phyloP scores from a whole-genome alignment of 805 yeast species.

The Candida xiaguanensis region DNA sequence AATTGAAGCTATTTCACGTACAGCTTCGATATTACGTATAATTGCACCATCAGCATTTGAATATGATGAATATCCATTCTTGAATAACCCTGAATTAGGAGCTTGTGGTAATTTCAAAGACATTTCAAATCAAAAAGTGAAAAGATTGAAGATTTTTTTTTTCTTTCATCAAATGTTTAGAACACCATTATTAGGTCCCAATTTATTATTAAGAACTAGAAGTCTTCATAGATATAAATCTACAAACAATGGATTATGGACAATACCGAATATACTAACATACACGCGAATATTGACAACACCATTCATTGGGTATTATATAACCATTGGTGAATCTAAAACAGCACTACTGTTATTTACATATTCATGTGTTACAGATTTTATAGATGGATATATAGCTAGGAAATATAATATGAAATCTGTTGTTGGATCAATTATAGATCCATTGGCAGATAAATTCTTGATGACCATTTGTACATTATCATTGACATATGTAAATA shows the following conservation, averaged over 20 bases:
- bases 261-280: constrained; percentile 85
- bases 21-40: constrained; percentile 87
- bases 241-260: constrained; percentile 41
- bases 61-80: constrained; percentile 88
- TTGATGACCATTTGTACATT: constrained; percentile 84
- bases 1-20: constrained; percentile 87
- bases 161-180: constrained; percentile 4
- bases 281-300: constrained; percentile 75
- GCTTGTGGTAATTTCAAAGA: constrained; percentile 88
- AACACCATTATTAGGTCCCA: not conserved
- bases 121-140: constrained; percentile 44
- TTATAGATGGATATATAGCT: constrained; percentile 89
- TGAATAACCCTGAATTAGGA: constrained; percentile 90
- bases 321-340: constrained; percentile 58
- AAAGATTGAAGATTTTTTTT: constrained; percentile 1
- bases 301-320: constrained; percentile 79
- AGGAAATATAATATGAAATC: constrained; percentile 72
- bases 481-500: constrained; percentile 62
- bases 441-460: constrained; percentile 92
- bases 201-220: not conserved
- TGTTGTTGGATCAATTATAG: constrained; percentile 84
- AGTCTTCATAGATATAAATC: not conserved
- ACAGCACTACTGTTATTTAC: constrained; percentile 71
- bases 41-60: constrained; percentile 93
- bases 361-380: constrained; percentile 88